Conservation (phyloP, 768 basidiomycete genomes). For the Panaeolus papilionaceus region DNA sequence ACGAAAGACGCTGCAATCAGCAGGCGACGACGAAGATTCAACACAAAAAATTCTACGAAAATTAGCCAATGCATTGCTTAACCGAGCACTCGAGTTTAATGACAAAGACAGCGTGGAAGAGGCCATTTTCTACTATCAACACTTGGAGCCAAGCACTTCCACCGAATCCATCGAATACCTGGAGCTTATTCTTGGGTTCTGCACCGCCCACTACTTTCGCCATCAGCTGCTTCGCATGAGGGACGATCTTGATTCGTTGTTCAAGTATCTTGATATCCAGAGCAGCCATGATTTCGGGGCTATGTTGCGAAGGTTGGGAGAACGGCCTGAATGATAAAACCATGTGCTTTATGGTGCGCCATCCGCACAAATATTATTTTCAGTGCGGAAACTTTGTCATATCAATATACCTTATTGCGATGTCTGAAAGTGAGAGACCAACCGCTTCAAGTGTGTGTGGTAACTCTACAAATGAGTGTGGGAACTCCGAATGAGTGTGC, state of each 20-base stretch:
- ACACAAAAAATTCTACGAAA: neutral
- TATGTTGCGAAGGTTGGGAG: too few species aligned
- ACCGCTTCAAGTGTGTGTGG: too few species aligned
- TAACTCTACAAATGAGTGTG: too few species aligned
- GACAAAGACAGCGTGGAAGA: slow-evolving; percentile 1
- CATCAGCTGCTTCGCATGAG: neutral
- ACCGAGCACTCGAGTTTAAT: neutral
- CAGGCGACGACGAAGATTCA: neutral
- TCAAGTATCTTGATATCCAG: too few species aligned
- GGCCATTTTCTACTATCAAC: slow-evolving; percentile 1
- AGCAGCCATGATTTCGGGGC: too few species aligned
- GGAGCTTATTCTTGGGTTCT: neutral
- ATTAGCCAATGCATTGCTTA: neutral
- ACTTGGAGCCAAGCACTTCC: neutral
- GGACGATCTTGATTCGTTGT: neutral
- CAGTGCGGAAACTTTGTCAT: too few species aligned
- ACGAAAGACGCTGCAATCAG: neutral
- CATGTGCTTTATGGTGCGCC: too few species aligned
- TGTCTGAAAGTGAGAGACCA: too few species aligned
- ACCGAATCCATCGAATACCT: neutral
- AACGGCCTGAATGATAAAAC: too few species aligned
- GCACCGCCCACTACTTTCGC: neutral
- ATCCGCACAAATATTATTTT: too few species aligned
- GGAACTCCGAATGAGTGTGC: too few species aligned
- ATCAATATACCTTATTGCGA: too few species aligned